Percentiles rank a stretch among this genome's conserved stretches.
Evolutionary conservation across 1,139 yeast species (phyloP).

Genomic region (Casaregolazyma suthepensis): DNA sequence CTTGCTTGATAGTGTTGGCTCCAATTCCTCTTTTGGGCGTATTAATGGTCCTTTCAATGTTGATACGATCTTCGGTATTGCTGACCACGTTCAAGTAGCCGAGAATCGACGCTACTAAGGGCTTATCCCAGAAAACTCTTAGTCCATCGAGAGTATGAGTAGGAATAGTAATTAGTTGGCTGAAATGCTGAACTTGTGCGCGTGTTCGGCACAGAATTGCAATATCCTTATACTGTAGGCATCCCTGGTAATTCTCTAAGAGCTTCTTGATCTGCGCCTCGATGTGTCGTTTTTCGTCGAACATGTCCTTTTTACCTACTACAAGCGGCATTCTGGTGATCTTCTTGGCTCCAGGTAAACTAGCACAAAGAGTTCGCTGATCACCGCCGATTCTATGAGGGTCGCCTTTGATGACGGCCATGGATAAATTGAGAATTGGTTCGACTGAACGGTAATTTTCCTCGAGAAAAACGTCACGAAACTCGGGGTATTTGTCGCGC

Average conservation of each 20-base stretch:
- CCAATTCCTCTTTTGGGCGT: slow-evolving; percentile 74
- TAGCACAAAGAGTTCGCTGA: slow-evolving; percentile 14
- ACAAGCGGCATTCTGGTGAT: slow-evolving; percentile 39
- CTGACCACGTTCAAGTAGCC: slow-evolving; percentile 59
- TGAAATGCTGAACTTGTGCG: slow-evolving; percentile 53
- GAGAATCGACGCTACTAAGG: slow-evolving; percentile 57
- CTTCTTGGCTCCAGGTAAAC: slow-evolving; percentile 1
- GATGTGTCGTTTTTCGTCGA: slow-evolving; percentile 42
- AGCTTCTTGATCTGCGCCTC: slow-evolving; percentile 45
- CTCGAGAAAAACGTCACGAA: slow-evolving; percentile 41
- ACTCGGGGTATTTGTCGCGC: slow-evolving; percentile 41
- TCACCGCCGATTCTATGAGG: slow-evolving; percentile 13
- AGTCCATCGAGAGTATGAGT: slow-evolving; percentile 61
- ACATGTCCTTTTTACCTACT: slow-evolving; percentile 12
- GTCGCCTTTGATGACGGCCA: slow-evolving; percentile 61
- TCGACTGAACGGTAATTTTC: slow-evolving; percentile 79
- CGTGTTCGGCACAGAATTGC: slow-evolving; percentile 67
- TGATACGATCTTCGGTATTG: slow-evolving; percentile 52
- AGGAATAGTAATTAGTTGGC: slow-evolving; percentile 52
- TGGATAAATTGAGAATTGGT: slow-evolving; percentile 60
- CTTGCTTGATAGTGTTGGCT: slow-evolving; percentile 15
- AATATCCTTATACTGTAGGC: slow-evolving; percentile 48
- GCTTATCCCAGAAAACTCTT: slow-evolving; percentile 70
- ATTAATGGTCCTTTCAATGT: slow-evolving; percentile 52
- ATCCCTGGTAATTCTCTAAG: slow-evolving; percentile 18